Evolutionary conservation across 2,329 filamentous ascomycete genomes (phyloP).

Genomic region (Hypoxylon sp.): DNA sequence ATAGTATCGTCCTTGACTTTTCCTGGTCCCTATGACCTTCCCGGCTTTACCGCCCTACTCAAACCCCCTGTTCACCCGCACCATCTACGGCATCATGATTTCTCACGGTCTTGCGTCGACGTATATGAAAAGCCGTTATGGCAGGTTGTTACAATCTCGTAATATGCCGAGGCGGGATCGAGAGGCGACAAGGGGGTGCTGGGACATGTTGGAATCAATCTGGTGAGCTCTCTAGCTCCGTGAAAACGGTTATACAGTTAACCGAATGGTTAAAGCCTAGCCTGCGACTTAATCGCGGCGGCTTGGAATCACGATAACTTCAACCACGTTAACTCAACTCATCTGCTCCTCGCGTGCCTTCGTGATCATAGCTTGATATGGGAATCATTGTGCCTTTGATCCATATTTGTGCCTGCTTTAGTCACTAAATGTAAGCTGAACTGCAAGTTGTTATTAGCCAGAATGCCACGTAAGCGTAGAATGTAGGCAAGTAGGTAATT

Average conservation of each 20-base stretch:
- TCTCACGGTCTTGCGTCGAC: neutral
- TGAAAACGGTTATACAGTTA: neutral
- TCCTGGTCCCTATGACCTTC: neutral
- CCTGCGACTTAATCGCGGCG: no score
- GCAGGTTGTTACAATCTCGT: neutral
- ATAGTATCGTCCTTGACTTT: neutral
- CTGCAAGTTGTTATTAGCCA: no score
- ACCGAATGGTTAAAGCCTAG: neutral
- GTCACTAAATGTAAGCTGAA: no score
- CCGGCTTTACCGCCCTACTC: neutral
- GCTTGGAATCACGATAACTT: no score
- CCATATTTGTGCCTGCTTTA: no score
- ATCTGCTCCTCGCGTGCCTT: no score
- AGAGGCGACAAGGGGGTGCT: neutral
- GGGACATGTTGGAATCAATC: neutral
- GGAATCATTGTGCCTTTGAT: no score
- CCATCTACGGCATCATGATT: neutral
- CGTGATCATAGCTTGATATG: no score
- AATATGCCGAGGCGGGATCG: neutral
- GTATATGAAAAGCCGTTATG: neutral
- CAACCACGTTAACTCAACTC: no score
- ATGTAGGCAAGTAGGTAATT: no score
- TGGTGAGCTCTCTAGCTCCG: neutral
- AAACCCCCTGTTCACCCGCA: neutral
- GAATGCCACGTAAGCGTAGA: no score